Base-by-base conservation (phyloP, 1,284 basidiomycete genomes). In the Cutaneotrichosporon sp. region DNA sequence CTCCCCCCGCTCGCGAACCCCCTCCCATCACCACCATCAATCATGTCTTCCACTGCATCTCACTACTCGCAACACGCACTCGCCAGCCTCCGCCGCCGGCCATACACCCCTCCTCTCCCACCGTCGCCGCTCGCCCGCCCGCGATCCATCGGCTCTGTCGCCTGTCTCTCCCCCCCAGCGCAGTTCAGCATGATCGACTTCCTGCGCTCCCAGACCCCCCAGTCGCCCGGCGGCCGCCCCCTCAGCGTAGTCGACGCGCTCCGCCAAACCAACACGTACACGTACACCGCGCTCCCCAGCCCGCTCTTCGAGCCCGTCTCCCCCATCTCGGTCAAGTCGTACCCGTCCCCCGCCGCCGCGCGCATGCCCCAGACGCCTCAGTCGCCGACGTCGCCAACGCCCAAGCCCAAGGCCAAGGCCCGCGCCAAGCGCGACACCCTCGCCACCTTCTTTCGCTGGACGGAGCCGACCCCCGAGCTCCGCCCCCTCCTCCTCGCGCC, bases 161-260 rank as follows among this genome's bases (percentile, higher is more conserved):
- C 14, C 14, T 29, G 47, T 18, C 47, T 50, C 47, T n/a, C 47
- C 25, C 25, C 18, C 27, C 25, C 47, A 16, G 6, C 16, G 4
- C 47, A 50, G 27, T 50, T 50, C 27, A 50, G 47, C 47, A 50
- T 50, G 47, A 50, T 50, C 27, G 47, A 50, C 27, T 50, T 50
- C 18, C 47, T 50, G 24, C 47, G 47, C 25, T 50, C 47, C 16
- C 47, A 50, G 47, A 27, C 24, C 46, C 22, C 46, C 8, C 46
- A 49, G 20, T 24, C 24, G 20, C 43, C 45, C 1, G 25, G 11
- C 14, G 16, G 20, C 2, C 47, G 27, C 16, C 27, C 47, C 13
- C 13, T 50, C 25, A 50, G 47, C 27, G 47, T 50, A 14, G 47
- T 50, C 27, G 47, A 50, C 47, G 47, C 47, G 13, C 47, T 50